These are phyloP conservation scores for Scedosporium boydii DNA, from an alignment of 2,329 filamentous ascomycete species.

Conservation along the genomic window DNA sequence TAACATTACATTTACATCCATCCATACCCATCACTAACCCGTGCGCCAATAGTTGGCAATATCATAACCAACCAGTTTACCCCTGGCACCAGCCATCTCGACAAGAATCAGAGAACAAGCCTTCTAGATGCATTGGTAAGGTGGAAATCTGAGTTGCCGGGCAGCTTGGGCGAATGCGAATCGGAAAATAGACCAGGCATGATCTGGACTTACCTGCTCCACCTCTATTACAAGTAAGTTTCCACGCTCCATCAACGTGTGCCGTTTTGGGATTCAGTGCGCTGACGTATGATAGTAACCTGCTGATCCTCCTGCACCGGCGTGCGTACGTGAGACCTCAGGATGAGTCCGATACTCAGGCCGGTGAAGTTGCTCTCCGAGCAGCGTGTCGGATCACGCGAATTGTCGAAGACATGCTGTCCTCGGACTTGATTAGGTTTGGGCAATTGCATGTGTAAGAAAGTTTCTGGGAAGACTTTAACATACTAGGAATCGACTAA, in stretches of 20 bases:
- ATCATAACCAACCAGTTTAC: constrained; percentile 8
- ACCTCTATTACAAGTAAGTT: constrained; percentile 29
- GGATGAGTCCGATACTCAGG: constrained; percentile 15
- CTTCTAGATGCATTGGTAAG: constrained; percentile 23
- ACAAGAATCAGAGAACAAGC: constrained; percentile 11
- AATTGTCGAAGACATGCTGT: constrained; percentile 37
- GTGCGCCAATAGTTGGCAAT: constrained; percentile 1
- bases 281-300: constrained; percentile 16
- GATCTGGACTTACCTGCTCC: constrained; percentile 29
- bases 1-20: background rate
- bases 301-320: constrained; percentile 34
- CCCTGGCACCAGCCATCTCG: constrained; percentile 18
- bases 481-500: too few relatives aligned
- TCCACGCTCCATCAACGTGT: too few relatives aligned
- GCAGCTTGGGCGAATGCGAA: constrained; percentile 6
- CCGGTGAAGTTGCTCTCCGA: constrained; percentile 30
- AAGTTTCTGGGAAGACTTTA: too few relatives aligned
- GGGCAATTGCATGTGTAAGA: background rate
- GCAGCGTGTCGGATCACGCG: constrained; percentile 34
- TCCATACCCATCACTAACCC: background rate
- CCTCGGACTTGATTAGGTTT: constrained; percentile 30
- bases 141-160: constrained; percentile 29
- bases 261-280: background rate
- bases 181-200: constrained; percentile 18
- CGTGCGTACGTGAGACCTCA: constrained; percentile 27